Conservation (phyloP, 768 basidiomycete species). For the Epithele typhae region DNA sequence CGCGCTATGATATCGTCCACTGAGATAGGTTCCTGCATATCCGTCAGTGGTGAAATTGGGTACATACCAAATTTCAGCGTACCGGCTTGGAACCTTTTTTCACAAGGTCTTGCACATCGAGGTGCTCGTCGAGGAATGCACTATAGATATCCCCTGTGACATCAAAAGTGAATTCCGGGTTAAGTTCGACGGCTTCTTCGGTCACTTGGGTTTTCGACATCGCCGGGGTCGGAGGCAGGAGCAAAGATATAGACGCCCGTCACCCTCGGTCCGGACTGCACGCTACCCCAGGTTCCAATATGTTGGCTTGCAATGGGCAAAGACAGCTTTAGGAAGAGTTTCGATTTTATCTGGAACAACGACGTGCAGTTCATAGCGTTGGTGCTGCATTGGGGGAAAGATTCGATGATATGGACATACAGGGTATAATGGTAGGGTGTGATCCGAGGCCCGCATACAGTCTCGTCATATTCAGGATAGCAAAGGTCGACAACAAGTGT, state of each 20-base stretch:
- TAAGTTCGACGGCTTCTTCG: constrained; percentile 55
- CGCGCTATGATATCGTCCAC: constrained; percentile 91
- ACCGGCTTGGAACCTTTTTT: constrained; percentile 63
- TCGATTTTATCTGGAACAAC: too few relatives aligned
- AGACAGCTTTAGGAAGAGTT: too few relatives aligned
- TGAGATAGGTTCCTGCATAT: constrained; percentile 64
- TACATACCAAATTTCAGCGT: constrained; percentile 24
- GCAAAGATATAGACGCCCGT: constrained; percentile 9
- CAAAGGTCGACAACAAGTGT: constrained; percentile 17
- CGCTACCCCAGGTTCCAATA: too few relatives aligned
- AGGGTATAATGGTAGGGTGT: constrained; percentile 1
- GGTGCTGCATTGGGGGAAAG: too few relatives aligned
- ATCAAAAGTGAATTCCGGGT: constrained; percentile 85
- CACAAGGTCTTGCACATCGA: constrained; percentile 49
- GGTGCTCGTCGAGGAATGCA: constrained; percentile 43
- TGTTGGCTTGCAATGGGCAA: too few relatives aligned
- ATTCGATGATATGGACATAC: too few relatives aligned
- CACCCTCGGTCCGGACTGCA: constrained; percentile 9
- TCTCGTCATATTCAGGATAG: constrained; percentile 20
- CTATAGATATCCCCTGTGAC: constrained; percentile 64
- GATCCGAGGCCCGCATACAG: constrained; percentile 15
- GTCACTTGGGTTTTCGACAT: constrained; percentile 26
- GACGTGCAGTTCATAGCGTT: too few relatives aligned
- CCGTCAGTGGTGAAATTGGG: constrained; percentile 4
- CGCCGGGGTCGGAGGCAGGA: constrained; percentile 7